Evolutionary conservation across 208 protist genomes (phyloP), one percentile per base, ranked within the genome.

Genomic region (Trypanosoma cruzi): DNA sequence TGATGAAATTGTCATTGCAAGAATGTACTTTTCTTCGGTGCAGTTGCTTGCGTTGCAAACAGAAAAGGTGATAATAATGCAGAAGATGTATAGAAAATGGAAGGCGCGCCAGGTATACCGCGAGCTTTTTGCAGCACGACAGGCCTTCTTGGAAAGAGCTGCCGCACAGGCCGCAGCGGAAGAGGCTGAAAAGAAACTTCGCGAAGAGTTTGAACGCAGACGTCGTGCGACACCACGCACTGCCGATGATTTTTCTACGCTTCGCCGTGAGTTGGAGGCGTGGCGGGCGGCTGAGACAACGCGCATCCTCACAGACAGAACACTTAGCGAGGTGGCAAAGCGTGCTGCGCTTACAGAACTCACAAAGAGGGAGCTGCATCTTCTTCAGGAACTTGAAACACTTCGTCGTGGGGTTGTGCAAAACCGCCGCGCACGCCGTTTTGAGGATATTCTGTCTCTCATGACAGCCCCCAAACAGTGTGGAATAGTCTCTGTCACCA

Each of bases 321-420:
- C 44, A 28, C 71, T 95, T 26, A 78, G 79, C 18, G 66, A 83
- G 28, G 75, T 65, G 14, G 85, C 97, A 60, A 72, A 76, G 28
- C 75, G 88, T 26, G 66, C 69, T 22, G 90, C 93, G 10, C 77
- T 97, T 62, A 59, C 89, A 28, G 85, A 97, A 20, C 82, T 99
- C 28, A 96, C 98, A 4, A 89, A 94, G 67, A 96, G 98, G 68
- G 94, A 99, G 81, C 78, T 98, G 56, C 92, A 97, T 66, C 80
- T 99, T 54, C 77, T 99, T 32, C 96, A 98, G 77, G 97, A 98
- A 31, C 94, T 99, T n/a, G 97, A 99, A 65, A 78, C 82, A 64
- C 88, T 98, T 42, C 90, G 94, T 53, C 79, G 79, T 16, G 53
- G 64, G 50, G 93, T 92, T 10, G 53, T 80, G 48, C 69, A 83